A percentile compares a stretch with the other conserved stretches of the same genome.
Evolutionary conservation across 1,284 basidiomycete genomes (phyloP).

Genomic region (Ganoderma lucidum): DNA sequence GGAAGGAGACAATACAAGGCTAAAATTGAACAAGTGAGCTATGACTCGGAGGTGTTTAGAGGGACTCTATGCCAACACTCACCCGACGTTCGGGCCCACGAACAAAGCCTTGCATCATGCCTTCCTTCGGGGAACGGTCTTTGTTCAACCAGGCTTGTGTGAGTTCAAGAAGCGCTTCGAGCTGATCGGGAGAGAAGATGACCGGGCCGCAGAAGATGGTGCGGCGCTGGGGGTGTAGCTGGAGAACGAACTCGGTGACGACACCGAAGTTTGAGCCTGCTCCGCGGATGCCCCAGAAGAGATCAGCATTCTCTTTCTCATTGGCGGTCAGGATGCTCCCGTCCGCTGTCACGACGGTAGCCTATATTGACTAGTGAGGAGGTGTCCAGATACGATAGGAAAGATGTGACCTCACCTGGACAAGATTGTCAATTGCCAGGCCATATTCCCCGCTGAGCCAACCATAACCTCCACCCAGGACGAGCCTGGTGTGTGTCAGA

Average conservation of each 20-base stretch:
- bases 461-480: slow-evolving; percentile 68
- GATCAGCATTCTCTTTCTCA: slow-evolving; percentile 45
- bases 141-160: slow-evolving; percentile 26
- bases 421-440: slow-evolving; percentile 62
- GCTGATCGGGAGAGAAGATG: slow-evolving; percentile 41
- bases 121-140: slow-evolving; percentile 28
- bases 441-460: slow-evolving; percentile 61
- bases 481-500: slow-evolving; percentile 44
- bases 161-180: slow-evolving; percentile 25
- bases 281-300: slow-evolving; percentile 55
- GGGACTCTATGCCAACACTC: background rate
- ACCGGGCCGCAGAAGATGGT: slow-evolving; percentile 44
- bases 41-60: background rate
- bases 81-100: slow-evolving; percentile 29
- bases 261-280: slow-evolving; percentile 54
- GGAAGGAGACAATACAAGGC: slow-evolving; percentile 45
- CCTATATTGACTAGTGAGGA: slow-evolving; percentile 41
- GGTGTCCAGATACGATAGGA: background rate
- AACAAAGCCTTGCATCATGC: slow-evolving; percentile 29
- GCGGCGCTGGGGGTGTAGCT: slow-evolving; percentile 44
- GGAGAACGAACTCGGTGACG: slow-evolving; percentile 50
- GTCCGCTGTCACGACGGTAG: slow-evolving; percentile 60
- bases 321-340: slow-evolving; percentile 54
- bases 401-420: slow-evolving; percentile 44
- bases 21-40: slow-evolving; percentile 24